A percentile compares a stretch with the other conserved stretches of the same genome.
These are phyloP conservation scores for Aspergillus thermomutatus DNA, from an alignment of 2,329 filamentous ascomycete genomes.

Conservation along the genomic window DNA sequence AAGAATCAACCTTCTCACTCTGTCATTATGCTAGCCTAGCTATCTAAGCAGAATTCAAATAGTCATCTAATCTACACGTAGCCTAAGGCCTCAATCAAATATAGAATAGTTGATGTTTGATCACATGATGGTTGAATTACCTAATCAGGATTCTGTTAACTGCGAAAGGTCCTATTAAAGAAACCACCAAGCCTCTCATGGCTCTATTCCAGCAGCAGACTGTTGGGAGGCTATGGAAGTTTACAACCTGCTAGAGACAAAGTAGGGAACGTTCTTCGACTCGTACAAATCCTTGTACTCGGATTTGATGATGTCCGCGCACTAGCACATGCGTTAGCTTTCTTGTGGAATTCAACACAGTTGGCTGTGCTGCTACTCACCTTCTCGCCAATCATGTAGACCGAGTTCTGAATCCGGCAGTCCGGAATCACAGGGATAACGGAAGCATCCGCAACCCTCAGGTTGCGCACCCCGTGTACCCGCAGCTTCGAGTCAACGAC, in stretches of 20 bases:
- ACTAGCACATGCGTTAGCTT: slow-evolving; percentile 13
- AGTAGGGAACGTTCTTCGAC: slow-evolving; percentile 16
- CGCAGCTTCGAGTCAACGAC: slow-evolving; percentile 51
- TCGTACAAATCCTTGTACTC: slow-evolving; percentile 24
- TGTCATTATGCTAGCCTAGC: no score
- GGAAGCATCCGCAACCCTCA: slow-evolving; percentile 56
- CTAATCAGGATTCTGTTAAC: no score
- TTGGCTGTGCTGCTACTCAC: slow-evolving; percentile 12
- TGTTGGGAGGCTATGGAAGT: no score
- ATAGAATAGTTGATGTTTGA: no score
- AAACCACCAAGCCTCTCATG: no score
- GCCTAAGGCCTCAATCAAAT: no score
- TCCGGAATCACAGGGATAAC: slow-evolving; percentile 54
- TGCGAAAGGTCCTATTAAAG: no score
- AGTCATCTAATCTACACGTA: no score
- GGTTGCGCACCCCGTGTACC: slow-evolving; percentile 53
- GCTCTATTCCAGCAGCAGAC: no score
- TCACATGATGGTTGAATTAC: no score
- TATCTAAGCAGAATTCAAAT: no score
- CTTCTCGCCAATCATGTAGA: slow-evolving; percentile 60
- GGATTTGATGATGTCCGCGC: slow-evolving; percentile 28
- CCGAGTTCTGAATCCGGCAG: slow-evolving; percentile 58
- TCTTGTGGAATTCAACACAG: slow-evolving; percentile 10
- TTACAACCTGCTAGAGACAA: slow-evolving; percentile 17
- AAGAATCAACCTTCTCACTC: no score